These are phyloP conservation scores for Eucalyptus pauciflora DNA, from an alignment of 345 rosid species.

Conservation along the genomic window DNA sequence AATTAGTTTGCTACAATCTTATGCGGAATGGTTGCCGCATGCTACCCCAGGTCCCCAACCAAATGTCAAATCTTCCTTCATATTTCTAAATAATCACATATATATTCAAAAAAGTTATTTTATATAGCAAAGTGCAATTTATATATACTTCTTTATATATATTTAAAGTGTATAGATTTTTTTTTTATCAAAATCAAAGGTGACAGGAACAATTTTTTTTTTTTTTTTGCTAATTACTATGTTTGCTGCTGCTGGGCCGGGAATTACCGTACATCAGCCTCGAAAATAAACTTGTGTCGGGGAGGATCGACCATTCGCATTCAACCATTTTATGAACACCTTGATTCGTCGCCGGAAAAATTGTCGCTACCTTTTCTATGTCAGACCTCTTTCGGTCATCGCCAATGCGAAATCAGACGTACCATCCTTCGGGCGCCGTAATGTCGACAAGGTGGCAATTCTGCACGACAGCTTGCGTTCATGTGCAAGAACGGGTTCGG, in stretches of 20 bases:
- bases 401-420: not conserved
- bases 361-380: not conserved
- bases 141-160: not conserved
- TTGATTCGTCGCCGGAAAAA: not conserved
- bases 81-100: not conserved
- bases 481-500: constrained; percentile 30
- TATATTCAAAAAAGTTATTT: not conserved
- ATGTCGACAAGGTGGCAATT: constrained; percentile 1
- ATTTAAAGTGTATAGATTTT: not conserved
- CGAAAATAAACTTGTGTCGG: not conserved
- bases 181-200: not conserved
- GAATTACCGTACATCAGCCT: not conserved
- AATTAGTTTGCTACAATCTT: not conserved
- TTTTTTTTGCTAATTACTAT: not conserved
- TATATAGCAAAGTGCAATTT: not conserved
- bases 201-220: not conserved
- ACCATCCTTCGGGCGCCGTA: not conserved
- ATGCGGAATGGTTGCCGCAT: too few relatives aligned
- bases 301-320: not conserved
- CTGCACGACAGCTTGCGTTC: constrained; percentile 33
- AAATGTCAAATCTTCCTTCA: not conserved
- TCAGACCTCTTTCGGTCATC: not conserved
- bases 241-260: not conserved
- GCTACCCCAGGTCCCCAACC: too few relatives aligned
- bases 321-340: not conserved